phyloP scores from a whole-genome alignment of 1,284 basidiomycete species.

The Bondarzewia mesenterica region DNA sequence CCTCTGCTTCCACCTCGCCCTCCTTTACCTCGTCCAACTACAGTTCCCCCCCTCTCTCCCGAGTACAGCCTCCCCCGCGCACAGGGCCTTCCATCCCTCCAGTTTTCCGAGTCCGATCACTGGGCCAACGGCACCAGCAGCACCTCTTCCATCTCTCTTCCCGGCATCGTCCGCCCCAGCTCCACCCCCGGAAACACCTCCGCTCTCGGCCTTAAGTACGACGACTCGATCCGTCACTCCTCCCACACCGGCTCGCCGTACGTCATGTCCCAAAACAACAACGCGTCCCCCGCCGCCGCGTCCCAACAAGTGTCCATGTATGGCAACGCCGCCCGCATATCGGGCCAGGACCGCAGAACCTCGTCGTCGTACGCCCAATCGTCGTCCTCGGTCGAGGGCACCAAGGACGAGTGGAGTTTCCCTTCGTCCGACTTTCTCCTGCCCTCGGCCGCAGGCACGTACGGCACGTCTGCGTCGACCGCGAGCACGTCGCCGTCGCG shows the following conservation, averaged over 20 bases:
- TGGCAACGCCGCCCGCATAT: conserved; percentile 57
- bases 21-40: conserved; percentile 31
- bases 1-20: conserved; percentile 38
- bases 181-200: conserved; percentile 49
- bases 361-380: conserved; percentile 18
- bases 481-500: conserved; percentile 42
- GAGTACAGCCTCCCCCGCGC: conserved; percentile 23
- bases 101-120: conserved; percentile 13
- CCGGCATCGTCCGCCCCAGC: conserved; percentile 25
- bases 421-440: conserved; percentile 30
- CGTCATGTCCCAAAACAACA: conserved; percentile 39
- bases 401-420: conserved; percentile 38
- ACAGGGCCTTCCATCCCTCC: conserved; percentile 11
- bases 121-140: conserved; percentile 8
- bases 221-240: conserved; percentile 55
- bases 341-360: conserved; percentile 55
- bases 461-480: too few relatives aligned
- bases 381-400: conserved; percentile 14
- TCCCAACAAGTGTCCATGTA: conserved; percentile 39
- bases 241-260: conserved; percentile 46
- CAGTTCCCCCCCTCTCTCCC: conserved; percentile 35
- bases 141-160: conserved; percentile 18
- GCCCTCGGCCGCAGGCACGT: conserved; percentile 28
- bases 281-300: conserved; percentile 39
- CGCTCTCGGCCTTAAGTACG: conserved; percentile 44